Percentiles rank a stretch among this genome's conserved stretches.
phyloP scores from a whole-genome alignment of 176 grass and related monocot genomes.

The Hsuehochloa calcarea region DNA sequence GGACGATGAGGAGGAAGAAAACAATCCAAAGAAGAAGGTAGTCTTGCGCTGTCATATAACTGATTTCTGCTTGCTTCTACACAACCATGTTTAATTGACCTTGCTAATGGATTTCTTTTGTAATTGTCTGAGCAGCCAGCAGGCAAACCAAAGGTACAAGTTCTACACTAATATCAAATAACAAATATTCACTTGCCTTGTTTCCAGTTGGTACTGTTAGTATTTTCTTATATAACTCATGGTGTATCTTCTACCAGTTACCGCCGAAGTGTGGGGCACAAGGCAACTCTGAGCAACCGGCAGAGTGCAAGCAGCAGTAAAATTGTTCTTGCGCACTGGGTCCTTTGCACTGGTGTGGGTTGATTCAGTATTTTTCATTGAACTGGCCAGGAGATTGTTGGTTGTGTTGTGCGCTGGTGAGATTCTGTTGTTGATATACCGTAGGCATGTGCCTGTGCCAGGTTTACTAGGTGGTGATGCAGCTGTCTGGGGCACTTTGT shows the following conservation, averaged over 20 bases:
- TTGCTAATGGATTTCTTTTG: conserved; percentile 21
- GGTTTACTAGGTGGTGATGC: neutral
- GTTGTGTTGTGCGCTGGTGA: neutral
- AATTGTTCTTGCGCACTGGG: neutral
- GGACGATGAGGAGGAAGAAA: conserved; percentile 51
- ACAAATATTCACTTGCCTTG: neutral
- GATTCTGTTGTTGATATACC: neutral
- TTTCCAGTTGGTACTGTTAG: neutral
- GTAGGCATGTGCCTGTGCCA: neutral
- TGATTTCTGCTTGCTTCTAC: neutral
- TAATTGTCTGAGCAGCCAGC: conserved; percentile 16
- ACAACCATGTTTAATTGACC: neutral
- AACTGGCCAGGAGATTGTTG: neutral
- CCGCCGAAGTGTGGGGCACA: conserved; percentile 46
- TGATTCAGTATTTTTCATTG: conserved; percentile 28
- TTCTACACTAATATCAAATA: neutral
- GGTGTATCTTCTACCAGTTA: conserved; percentile 6
- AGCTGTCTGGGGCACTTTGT: neutral
- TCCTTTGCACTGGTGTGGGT: neutral
- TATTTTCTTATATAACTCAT: conserved; percentile 24
- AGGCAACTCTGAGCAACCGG: conserved; percentile 62
- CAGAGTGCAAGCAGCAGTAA: conserved; percentile 96
- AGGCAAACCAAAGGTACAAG: conserved; percentile 32
- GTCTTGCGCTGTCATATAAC: neutral
- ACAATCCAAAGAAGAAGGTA: conserved; percentile 46